Evolutionary conservation across 306 rosid genomes (phyloP).

Genomic region (Ammopiptanthus mongolicus): DNA sequence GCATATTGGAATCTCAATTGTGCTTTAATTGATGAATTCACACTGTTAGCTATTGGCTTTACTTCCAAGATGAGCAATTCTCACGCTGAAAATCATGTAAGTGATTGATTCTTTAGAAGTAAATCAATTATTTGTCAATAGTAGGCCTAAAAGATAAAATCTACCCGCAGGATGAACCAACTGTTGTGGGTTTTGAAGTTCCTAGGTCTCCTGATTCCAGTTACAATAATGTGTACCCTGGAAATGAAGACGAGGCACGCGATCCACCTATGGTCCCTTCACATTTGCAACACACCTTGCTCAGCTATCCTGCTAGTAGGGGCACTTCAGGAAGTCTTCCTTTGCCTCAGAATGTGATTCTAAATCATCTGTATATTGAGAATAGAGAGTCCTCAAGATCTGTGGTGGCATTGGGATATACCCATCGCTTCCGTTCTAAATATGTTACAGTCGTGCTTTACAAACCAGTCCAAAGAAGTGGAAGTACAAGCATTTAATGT

Average conservation of each 20-base stretch:
- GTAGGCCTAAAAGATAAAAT: not conserved
- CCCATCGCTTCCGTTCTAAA: conserved; percentile 86
- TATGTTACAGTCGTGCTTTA: conserved; percentile 90
- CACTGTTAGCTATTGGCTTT: conserved; percentile 23
- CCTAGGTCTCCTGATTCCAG: conserved; percentile 79
- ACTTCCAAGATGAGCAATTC: conserved; percentile 65
- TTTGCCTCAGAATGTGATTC: conserved; percentile 52
- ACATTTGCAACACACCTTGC: conserved; percentile 66
- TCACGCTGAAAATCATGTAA: conserved; percentile 55
- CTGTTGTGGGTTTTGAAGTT: conserved; percentile 83
- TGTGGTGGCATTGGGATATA: conserved; percentile 81
- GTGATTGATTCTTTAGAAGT: conserved; percentile 27
- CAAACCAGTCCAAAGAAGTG: conserved; percentile 84
- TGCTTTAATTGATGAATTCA: conserved; percentile 43
- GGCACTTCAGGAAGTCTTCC: conserved; percentile 56
- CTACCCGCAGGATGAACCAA: conserved; percentile 61
- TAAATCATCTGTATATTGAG: conserved; percentile 95
- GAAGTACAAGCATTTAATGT: conserved; percentile 22
- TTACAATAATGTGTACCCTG: conserved; percentile 65
- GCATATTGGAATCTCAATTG: conserved; percentile 24
- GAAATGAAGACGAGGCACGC: conserved; percentile 69
- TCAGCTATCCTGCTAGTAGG: conserved; percentile 47
- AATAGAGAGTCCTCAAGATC: conserved; percentile 71
- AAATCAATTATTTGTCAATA: conserved; percentile 7
- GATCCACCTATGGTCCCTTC: conserved; percentile 86